These are phyloP conservation scores for Xylaria nigripes DNA, from an alignment of 495 filamentous ascomycete species.

Conservation along the genomic window DNA sequence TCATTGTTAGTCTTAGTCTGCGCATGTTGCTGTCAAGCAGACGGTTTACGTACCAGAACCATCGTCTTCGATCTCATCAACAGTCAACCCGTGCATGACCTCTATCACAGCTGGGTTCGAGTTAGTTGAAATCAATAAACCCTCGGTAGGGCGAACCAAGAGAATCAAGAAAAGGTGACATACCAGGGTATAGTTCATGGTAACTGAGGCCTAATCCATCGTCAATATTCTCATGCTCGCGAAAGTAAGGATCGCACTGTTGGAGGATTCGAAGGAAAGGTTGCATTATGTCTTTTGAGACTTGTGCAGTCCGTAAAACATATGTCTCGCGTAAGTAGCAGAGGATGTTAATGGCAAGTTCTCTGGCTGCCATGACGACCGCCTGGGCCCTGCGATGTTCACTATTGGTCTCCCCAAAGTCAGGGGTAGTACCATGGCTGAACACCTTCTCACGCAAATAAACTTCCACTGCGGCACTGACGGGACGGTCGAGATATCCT, in stretches of 20 bases:
- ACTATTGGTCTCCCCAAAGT: conserved; percentile 21
- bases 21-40: conserved; percentile 27
- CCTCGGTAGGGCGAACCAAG: not conserved
- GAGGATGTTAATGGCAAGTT: conserved; percentile 38
- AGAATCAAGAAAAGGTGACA: conserved; percentile 17
- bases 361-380: conserved; percentile 26
- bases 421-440: conserved; percentile 27
- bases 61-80: conserved; percentile 49
- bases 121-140: conserved; percentile 9
- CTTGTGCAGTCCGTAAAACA: conserved; percentile 29
- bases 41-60: conserved; percentile 47
- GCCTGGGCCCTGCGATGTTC: conserved; percentile 17
- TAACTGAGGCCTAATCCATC: conserved; percentile 30
- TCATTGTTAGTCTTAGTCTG: conserved; percentile 32
- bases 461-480: conserved; percentile 47
- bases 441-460: conserved; percentile 53
- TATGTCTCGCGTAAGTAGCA: conserved; percentile 41
- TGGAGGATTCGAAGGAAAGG: conserved; percentile 36
- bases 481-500: conserved; percentile 48
- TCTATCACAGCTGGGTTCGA: conserved; percentile 33
- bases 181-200: conserved; percentile 33
- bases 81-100: conserved; percentile 31
- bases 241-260: conserved; percentile 34
- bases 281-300: conserved; percentile 33
- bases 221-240: conserved; percentile 29